Percentiles rank a stretch among this genome's conserved stretches.
Evolutionary conservation across 495 filamentous ascomycete species (phyloP).

Genomic region (Aspergillus cristatus): DNA sequence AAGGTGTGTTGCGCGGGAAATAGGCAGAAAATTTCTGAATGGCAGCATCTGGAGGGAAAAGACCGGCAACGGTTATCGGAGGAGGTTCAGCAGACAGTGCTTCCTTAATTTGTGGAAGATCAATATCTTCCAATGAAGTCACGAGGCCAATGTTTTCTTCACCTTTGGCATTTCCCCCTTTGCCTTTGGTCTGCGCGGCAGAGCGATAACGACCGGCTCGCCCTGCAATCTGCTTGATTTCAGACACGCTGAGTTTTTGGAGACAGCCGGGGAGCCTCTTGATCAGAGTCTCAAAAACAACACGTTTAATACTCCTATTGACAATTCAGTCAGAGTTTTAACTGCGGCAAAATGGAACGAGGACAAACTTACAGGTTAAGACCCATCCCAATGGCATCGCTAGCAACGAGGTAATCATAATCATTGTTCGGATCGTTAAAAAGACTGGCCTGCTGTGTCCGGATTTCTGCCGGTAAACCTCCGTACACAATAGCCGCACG

Average conservation of each 20-base stretch:
- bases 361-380: slow-evolving; percentile 61
- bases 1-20: slow-evolving; percentile 66
- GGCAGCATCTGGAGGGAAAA: slow-evolving; percentile 56
- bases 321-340: slow-evolving; percentile 1
- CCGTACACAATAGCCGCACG: slow-evolving; percentile 92
- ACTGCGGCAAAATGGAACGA: background rate
- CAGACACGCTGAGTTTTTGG: slow-evolving; percentile 52
- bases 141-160: slow-evolving; percentile 55
- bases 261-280: slow-evolving; percentile 53
- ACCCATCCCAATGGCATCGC: slow-evolving; percentile 97
- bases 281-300: slow-evolving; percentile 71
- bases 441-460: slow-evolving; percentile 77
- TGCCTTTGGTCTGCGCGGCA: slow-evolving; percentile 38
- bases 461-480: slow-evolving; percentile 80
- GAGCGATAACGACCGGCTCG: slow-evolving; percentile 84
- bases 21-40: slow-evolving; percentile 65
- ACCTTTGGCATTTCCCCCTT: slow-evolving; percentile 7
- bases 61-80: slow-evolving; percentile 63
- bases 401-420: slow-evolving; percentile 89
- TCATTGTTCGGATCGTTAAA: slow-evolving; percentile 95
- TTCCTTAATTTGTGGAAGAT: slow-evolving; percentile 51
- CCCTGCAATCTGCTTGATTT: slow-evolving; percentile 91
- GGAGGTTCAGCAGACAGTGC: slow-evolving; percentile 54
- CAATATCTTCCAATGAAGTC: slow-evolving; percentile 64
- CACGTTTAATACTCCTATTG: slow-evolving; percentile 68